phyloP scores from a whole-genome alignment of 2,329 filamentous ascomycete species.

The Trichoderma sp. region DNA sequence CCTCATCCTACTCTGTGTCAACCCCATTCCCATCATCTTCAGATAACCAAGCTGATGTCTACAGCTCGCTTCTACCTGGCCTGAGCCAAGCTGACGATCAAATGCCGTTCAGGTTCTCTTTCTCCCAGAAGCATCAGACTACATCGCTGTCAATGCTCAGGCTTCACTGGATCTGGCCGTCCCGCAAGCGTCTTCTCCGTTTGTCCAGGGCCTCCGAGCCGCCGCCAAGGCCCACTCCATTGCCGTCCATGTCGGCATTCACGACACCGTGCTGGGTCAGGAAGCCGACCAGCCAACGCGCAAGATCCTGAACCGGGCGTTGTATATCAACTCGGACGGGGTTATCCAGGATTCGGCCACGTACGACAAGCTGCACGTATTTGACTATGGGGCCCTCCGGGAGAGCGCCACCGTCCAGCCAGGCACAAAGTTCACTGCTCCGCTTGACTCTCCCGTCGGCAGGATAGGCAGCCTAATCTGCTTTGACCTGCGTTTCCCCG shows the following conservation, averaged over 20 bases:
- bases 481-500: slow-evolving; percentile 87
- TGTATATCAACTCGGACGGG: slow-evolving; percentile 55
- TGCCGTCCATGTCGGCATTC: slow-evolving; percentile 84
- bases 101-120: slow-evolving; percentile 67
- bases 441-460: slow-evolving; percentile 75
- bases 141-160: slow-evolving; percentile 71
- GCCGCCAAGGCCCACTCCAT: slow-evolving; percentile 67
- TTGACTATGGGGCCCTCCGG: slow-evolving; percentile 65
- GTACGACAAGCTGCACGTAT: slow-evolving; percentile 92
- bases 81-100: slow-evolving; percentile 23
- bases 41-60: not conserved
- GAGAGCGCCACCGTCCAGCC: slow-evolving; percentile 67
- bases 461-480: slow-evolving; percentile 81
- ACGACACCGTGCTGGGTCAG: slow-evolving; percentile 60
- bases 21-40: not conserved
- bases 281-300: slow-evolving; percentile 30
- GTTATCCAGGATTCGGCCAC: slow-evolving; percentile 45
- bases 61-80: not conserved
- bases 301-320: slow-evolving; percentile 55
- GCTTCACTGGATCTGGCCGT: slow-evolving; percentile 73
- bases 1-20: not conserved
- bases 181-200: slow-evolving; percentile 67
- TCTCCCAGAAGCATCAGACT: slow-evolving; percentile 89
- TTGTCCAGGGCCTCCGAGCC: slow-evolving; percentile 74
- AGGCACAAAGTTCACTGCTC: slow-evolving; percentile 65